These are phyloP conservation scores for Liriodendron chinense DNA, from an alignment of 164 flowering plant genomes.

Conservation along the genomic window DNA sequence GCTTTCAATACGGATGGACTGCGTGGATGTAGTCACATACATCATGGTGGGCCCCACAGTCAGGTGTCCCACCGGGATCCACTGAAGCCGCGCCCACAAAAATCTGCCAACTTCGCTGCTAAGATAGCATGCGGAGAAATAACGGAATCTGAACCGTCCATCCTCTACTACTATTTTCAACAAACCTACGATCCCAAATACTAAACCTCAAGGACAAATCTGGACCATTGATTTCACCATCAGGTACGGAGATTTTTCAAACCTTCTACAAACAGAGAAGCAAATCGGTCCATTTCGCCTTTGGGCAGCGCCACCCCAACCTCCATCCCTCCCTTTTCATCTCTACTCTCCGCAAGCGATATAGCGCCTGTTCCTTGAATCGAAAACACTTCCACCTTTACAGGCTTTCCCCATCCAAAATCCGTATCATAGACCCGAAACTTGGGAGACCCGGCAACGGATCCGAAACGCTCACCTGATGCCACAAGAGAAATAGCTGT, in stretches of 20 bases:
- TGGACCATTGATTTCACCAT: not conserved
- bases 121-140: too few species aligned
- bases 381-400: conserved; percentile 29
- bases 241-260: not conserved
- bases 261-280: conserved; percentile 19
- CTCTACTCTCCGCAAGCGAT: conserved; percentile 26
- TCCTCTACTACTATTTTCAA: too few species aligned
- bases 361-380: conserved; percentile 24
- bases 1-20: too few species aligned
- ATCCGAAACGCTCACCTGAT: conserved; percentile 1
- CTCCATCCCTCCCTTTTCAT: conserved; percentile 13
- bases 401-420: conserved; percentile 49
- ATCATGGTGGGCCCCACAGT: too few species aligned
- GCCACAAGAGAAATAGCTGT: not conserved
- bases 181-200: too few species aligned
- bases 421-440: conserved; percentile 35
- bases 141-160: too few species aligned
- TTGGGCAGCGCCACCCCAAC: conserved; percentile 26
- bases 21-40: too few species aligned
- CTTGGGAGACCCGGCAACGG: conserved; percentile 37
- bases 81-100: too few species aligned
- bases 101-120: too few species aligned
- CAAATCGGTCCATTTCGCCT: conserved; percentile 29
- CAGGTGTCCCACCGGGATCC: too few species aligned
- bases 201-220: too few species aligned